Evolutionary conservation across 225 moss, liverwort and hornwort genomes (phyloP).

Genomic region (Marchantia polymorpha): DNA sequence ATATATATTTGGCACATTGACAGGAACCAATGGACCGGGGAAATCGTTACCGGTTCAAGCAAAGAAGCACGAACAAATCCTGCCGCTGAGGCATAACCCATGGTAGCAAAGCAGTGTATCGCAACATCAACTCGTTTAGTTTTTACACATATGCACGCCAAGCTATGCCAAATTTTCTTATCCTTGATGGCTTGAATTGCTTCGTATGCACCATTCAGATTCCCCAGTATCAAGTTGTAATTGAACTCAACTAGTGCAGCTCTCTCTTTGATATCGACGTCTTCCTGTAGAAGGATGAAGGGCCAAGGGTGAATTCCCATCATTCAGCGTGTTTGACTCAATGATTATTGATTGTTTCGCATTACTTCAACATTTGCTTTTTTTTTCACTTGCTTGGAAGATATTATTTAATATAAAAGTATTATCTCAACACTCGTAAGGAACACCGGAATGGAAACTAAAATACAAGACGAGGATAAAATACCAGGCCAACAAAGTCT

Average conservation of each 20-base stretch:
- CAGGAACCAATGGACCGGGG: no score
- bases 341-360: no score
- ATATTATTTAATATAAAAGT: no score
- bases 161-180: slow-evolving; percentile 59
- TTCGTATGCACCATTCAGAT: slow-evolving; percentile 70
- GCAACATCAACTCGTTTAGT: slow-evolving; percentile 81
- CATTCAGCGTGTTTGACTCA: background rate
- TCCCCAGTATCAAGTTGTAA: slow-evolving; percentile 63
- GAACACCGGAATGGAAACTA: no score
- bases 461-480: background rate
- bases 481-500: slow-evolving; percentile 80
- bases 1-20: slow-evolving; percentile 20
- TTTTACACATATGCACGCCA: slow-evolving; percentile 73
- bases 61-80: slow-evolving; percentile 64
- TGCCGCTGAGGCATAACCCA: slow-evolving; percentile 68
- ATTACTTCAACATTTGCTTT: background rate
- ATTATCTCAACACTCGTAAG: no score
- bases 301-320: background rate
- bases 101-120: slow-evolving; percentile 82
- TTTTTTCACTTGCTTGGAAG: no score
- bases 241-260: slow-evolving; percentile 60
- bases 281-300: slow-evolving; percentile 49
- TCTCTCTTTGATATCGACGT: slow-evolving; percentile 59
- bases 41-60: slow-evolving; percentile 57
- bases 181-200: slow-evolving; percentile 62